A percentile compares a stretch with the other conserved stretches of the same genome.
These are phyloP conservation scores for Inosperma sp. DNA, from an alignment of 768 basidiomycete species.

Conservation along the genomic window DNA sequence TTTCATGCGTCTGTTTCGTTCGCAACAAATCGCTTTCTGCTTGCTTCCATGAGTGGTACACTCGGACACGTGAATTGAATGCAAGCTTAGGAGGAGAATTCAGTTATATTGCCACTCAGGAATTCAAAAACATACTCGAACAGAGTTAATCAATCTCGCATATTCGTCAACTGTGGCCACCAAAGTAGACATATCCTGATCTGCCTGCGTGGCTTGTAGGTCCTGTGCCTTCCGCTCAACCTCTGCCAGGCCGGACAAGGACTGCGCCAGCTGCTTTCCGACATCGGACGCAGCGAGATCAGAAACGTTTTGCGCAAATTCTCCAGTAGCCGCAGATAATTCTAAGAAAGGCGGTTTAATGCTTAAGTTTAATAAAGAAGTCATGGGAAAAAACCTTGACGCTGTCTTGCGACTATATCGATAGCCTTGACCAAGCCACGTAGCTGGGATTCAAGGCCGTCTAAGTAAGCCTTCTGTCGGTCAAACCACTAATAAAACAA, in stretches of 20 bases:
- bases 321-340: constrained; percentile 61
- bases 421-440: constrained; percentile 84
- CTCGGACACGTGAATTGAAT: constrained; percentile 82
- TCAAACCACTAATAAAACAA: constrained; percentile 78
- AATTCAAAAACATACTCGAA: constrained; percentile 52
- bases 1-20: constrained; percentile 74
- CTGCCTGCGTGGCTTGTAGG: constrained; percentile 65
- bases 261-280: constrained; percentile 64
- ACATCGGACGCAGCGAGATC: constrained; percentile 76
- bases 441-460: constrained; percentile 85
- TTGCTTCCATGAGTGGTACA: constrained; percentile 75
- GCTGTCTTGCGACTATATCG: constrained; percentile 78
- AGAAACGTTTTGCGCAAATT: constrained; percentile 69
- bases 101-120: not conserved
- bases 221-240: constrained; percentile 74
- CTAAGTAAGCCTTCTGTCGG: constrained; percentile 76
- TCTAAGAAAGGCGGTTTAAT: constrained; percentile 39
- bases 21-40: constrained; percentile 72
- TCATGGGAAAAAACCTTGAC: constrained; percentile 47
- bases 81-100: constrained; percentile 52
- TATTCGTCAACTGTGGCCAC: constrained; percentile 92
- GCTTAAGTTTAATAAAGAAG: not conserved
- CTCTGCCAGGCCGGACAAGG: constrained; percentile 65
- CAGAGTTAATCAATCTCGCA: constrained; percentile 82
- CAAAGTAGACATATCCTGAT: constrained; percentile 77